phyloP scores from a whole-genome alignment of 2,329 filamentous ascomycete species.

The Trichoderma afroharzianum region DNA sequence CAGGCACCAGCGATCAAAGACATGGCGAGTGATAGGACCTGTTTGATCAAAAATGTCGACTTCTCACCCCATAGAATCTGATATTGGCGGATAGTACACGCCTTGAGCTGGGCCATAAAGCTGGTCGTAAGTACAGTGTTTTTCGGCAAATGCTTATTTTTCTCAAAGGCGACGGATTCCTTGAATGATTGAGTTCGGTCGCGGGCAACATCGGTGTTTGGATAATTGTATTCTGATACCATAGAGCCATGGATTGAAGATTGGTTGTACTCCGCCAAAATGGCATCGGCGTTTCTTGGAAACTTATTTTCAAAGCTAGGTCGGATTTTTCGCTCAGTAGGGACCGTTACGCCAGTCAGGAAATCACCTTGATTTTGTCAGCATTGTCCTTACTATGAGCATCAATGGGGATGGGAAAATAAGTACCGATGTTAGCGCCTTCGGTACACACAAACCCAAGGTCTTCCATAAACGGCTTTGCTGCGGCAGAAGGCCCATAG shows the following conservation, averaged over 20 bases:
- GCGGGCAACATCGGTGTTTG: constrained; percentile 45
- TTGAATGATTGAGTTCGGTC: constrained; percentile 52
- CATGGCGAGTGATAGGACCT: constrained; percentile 53
- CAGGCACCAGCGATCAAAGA: constrained; percentile 63
- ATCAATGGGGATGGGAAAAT: background rate
- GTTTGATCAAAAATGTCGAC: constrained; percentile 60
- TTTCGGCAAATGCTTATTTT: constrained; percentile 51
- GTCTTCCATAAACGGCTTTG: constrained; percentile 60
- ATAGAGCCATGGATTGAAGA: background rate
- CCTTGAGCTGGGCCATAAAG: constrained; percentile 52
- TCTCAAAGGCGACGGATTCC: constrained; percentile 50
- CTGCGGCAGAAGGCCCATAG: constrained; percentile 58
- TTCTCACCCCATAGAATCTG: constrained; percentile 65
- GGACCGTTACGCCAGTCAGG: constrained; percentile 62
- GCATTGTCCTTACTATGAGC: background rate
- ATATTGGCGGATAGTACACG: constrained; percentile 58
- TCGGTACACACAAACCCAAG: constrained; percentile 61
- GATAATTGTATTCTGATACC: constrained; percentile 52
- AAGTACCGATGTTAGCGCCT: constrained; percentile 50
- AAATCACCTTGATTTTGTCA: constrained; percentile 48
- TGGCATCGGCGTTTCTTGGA: constrained; percentile 41
- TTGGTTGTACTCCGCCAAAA: constrained; percentile 47
- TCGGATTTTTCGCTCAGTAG: constrained; percentile 63
- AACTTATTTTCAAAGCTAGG: constrained; percentile 37
- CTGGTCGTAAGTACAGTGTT: constrained; percentile 28